Evolutionary conservation across 2,329 filamentous ascomycete species (phyloP).

Genomic region (Aureobasidium sp.): DNA sequence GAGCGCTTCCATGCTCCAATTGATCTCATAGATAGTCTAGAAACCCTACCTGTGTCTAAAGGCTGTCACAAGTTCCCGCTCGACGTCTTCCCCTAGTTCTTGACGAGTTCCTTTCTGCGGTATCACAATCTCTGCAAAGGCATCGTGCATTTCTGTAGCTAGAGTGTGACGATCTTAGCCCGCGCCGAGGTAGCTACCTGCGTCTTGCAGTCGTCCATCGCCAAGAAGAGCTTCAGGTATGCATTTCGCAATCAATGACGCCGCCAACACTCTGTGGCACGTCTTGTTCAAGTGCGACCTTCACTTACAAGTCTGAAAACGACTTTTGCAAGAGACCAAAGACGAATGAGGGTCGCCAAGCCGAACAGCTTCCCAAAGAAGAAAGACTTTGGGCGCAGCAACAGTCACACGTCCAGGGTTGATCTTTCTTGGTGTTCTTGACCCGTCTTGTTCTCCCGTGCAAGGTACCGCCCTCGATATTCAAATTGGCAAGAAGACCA

Average conservation of each 20-base stretch:
- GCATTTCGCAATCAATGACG: background rate
- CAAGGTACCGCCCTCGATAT: background rate
- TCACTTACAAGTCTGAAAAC: background rate
- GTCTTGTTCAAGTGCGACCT: background rate
- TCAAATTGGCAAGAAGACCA: background rate
- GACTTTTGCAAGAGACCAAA: background rate
- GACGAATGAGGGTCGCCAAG: background rate
- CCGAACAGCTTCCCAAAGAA: background rate
- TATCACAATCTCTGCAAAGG: too few species aligned
- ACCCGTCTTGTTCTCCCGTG: background rate
- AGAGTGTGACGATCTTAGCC: too few species aligned
- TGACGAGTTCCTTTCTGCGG: too few species aligned
- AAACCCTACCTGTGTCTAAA: too few species aligned
- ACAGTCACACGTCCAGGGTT: background rate
- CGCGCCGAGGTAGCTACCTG: too few species aligned
- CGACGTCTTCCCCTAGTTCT: too few species aligned
- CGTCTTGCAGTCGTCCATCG: background rate
- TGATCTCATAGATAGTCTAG: too few species aligned
- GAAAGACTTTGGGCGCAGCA: background rate
- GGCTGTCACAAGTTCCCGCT: too few species aligned
- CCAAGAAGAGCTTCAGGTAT: background rate
- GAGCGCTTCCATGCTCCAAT: too few species aligned
- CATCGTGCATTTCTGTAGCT: too few species aligned
- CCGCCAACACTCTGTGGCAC: background rate
- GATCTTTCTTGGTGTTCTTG: slow-evolving; percentile 1